Evolutionary conservation across 208 protist genomes (phyloP).

Genomic region (Acanthamoeba castellanii): DNA sequence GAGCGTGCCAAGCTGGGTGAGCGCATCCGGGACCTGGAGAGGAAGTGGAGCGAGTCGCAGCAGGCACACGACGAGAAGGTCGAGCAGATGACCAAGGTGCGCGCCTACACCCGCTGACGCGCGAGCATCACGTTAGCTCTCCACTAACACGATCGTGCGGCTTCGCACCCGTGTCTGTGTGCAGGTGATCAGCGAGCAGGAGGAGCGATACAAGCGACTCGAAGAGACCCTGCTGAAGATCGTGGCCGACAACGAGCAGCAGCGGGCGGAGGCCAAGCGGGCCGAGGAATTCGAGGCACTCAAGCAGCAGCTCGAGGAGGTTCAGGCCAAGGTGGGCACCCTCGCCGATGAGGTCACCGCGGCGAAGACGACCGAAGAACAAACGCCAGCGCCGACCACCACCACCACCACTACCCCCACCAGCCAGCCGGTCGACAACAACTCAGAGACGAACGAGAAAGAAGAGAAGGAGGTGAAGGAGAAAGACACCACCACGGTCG

Average conservation of each 20-base stretch:
- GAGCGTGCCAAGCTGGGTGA: conserved; percentile 22
- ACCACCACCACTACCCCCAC: not conserved
- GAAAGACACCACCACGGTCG: not conserved
- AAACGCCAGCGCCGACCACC: not conserved
- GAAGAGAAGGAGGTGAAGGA: not conserved
- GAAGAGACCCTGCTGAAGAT: conserved; percentile 2
- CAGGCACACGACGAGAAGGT: conserved; percentile 33
- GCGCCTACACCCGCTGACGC: too few relatives aligned
- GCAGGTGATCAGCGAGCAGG: not conserved
- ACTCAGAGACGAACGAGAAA: not conserved
- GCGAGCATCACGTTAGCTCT: not conserved
- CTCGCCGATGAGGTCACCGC: not conserved
- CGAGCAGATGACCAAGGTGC: not conserved
- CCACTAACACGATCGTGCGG: not conserved
- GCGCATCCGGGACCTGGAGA: not conserved
- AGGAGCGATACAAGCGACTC: conserved; percentile 3
- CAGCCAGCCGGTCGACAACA: not conserved
- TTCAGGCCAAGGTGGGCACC: not conserved
- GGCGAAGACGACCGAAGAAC: not conserved
- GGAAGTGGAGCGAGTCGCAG: not conserved
- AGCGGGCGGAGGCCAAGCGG: not conserved
- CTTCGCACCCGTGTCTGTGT: not conserved
- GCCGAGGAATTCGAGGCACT: not conserved
- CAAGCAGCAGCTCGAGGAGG: not conserved
- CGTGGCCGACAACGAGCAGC: conserved; percentile 1